phyloP scores from a whole-genome alignment of 345 rosid species.

The Aquilaria yunnanensis region DNA sequence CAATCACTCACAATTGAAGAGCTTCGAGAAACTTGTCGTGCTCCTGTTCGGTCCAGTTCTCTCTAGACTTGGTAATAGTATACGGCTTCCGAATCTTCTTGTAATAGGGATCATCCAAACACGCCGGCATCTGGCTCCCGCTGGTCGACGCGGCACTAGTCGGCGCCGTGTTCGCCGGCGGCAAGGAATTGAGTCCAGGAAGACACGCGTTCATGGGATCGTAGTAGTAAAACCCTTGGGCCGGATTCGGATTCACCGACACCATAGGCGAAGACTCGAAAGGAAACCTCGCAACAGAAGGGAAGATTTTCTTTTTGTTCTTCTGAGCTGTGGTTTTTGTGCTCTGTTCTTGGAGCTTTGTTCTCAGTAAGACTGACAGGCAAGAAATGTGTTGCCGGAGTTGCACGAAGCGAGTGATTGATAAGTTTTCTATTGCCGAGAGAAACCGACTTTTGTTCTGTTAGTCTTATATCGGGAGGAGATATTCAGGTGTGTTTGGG shows the following conservation, averaged over 20 bases:
- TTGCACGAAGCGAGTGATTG: too few relatives aligned
- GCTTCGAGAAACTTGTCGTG: slow-evolving; percentile 97
- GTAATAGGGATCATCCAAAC: slow-evolving; percentile 41
- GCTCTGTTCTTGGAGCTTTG: too few relatives aligned
- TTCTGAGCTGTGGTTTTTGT: too few relatives aligned
- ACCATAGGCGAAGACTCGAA: slow-evolving; percentile 37
- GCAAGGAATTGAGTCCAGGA: slow-evolving; percentile 34
- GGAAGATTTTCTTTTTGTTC: too few relatives aligned
- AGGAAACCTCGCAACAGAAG: background rate
- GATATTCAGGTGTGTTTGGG: too few relatives aligned
- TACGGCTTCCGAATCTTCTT: slow-evolving; percentile 92
- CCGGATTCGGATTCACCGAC: slow-evolving; percentile 52
- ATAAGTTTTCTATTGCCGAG: too few relatives aligned
- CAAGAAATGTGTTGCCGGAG: too few relatives aligned
- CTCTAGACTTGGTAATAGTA: slow-evolving; percentile 88
- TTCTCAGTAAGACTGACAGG: too few relatives aligned
- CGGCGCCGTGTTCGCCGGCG: slow-evolving; percentile 15
- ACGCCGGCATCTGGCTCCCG: slow-evolving; percentile 13
- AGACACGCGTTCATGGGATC: slow-evolving; percentile 52
- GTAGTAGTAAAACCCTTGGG: slow-evolving; percentile 47
- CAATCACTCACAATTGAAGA: slow-evolving; percentile 61
- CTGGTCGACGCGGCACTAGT: slow-evolving; percentile 11
- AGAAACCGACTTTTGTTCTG: too few relatives aligned
- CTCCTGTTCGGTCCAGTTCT: slow-evolving; percentile 96
- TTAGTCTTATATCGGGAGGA: too few relatives aligned